Evolutionary conservation across 225 moss, liverwort and hornwort genomes (phyloP).

Genomic region (Neckera pumila): DNA sequence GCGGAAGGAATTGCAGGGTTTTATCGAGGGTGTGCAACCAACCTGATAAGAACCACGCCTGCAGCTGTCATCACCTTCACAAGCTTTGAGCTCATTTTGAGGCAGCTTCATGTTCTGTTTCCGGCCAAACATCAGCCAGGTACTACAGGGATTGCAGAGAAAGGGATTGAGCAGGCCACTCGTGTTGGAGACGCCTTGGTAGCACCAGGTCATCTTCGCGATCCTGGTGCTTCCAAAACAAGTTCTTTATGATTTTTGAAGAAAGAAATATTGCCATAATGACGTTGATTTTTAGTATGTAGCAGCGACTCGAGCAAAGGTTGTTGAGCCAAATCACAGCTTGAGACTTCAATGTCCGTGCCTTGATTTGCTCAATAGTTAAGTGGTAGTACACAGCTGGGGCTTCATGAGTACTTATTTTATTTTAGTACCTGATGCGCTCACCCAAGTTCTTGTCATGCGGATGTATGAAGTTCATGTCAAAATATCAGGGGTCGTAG

Average conservation of each 20-base stretch:
- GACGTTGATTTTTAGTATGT: neutral
- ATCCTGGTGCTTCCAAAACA: conserved; percentile 44
- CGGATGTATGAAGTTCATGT: neutral
- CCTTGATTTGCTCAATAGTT: neutral
- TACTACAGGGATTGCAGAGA: conserved; percentile 18
- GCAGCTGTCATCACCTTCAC: conserved; percentile 98
- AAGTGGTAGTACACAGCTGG: neutral
- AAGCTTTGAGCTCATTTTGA: conserved; percentile 93
- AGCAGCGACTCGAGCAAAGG: neutral
- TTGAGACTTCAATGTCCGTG: neutral
- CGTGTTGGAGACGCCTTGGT: conserved; percentile 34
- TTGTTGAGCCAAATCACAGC: neutral
- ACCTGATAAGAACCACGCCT: conserved; percentile 93
- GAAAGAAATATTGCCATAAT: conserved; percentile 24
- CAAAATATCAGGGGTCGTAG: neutral
- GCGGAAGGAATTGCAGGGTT: conserved; percentile 90
- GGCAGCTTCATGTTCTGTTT: conserved; percentile 64
- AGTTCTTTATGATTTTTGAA: conserved; percentile 35
- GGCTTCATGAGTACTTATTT: neutral
- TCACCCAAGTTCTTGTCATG: neutral
- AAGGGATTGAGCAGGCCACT: conserved; percentile 13
- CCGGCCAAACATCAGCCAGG: conserved; percentile 45
- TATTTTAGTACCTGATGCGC: neutral
- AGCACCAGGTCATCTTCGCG: conserved; percentile 27
- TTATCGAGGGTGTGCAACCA: conserved; percentile 94